A percentile compares a stretch with the other conserved stretches of the same genome.
These are phyloP conservation scores for Oryza rufipogon DNA, from an alignment of 176 grass and related monocot species.

Conservation along the genomic window DNA sequence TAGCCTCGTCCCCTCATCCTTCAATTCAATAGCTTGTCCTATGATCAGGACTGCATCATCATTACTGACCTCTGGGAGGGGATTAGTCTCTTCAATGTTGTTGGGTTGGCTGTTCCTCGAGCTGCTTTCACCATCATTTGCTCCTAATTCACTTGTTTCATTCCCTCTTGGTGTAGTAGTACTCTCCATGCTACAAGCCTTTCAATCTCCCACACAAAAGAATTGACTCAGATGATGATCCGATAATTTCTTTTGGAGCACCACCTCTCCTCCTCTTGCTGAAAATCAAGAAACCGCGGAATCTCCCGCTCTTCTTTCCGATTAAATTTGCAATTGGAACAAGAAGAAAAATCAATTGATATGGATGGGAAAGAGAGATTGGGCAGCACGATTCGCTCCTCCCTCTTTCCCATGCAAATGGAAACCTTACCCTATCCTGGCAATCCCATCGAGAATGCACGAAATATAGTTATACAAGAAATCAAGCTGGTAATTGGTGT, in stretches of 20 bases:
- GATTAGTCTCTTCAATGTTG: conserved; percentile 23
- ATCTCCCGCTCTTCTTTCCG: neutral
- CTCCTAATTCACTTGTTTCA: conserved; percentile 35
- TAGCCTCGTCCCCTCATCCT: conserved; percentile 65
- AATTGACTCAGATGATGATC: neutral
- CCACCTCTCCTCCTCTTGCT: conserved; percentile 1
- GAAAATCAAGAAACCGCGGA: neutral
- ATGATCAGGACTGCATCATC: conserved; percentile 26
- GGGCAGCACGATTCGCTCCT: conserved; percentile 20
- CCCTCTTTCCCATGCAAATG: conserved; percentile 42
- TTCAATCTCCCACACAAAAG: neutral
- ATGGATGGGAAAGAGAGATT: conserved; percentile 40
- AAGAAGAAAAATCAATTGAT: conserved; percentile 25
- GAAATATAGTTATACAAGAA: neutral
- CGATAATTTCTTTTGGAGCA: neutral
- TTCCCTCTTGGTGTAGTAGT: conserved; percentile 60
- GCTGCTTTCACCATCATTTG: conserved; percentile 34
- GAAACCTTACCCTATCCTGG: conserved; percentile 38
- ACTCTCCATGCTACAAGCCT: conserved; percentile 56
- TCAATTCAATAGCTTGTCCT: conserved; percentile 48
- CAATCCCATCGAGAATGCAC: conserved; percentile 25
- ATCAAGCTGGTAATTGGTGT: neutral
- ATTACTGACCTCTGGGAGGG: conserved; percentile 32
- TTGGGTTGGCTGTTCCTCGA: conserved; percentile 32
- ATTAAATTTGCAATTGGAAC: conserved; percentile 11